Base-by-base conservation (phyloP, 2,329 filamentous ascomycete genomes). In the Elsinoe batatas region DNA sequence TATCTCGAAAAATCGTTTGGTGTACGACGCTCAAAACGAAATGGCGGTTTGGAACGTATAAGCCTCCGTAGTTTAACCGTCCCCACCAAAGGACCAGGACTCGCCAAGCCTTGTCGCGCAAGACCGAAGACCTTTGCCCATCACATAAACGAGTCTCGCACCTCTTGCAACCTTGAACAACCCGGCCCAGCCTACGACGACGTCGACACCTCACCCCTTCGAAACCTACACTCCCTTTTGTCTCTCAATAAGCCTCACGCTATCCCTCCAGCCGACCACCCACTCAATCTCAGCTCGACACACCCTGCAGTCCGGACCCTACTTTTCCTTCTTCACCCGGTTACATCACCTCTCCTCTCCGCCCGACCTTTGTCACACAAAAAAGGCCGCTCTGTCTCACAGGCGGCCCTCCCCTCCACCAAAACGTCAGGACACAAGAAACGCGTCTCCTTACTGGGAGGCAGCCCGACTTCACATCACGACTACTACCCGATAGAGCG, bases 391-490 rank as follows among this genome's bases (percentile, higher is more conserved):
- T 32, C 30, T 15, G 5, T 15, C 38, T 22, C 40, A 22, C 40
- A 22, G 32, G 53, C 53, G 53, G 38, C 51, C 55, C 49, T 18
- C 36, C 30, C 37, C 20, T 53, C 57, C 55, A 26, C 49, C 73
- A 80, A 79, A 72, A 79, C 79, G 78, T 71, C 69, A 68, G 74
- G 74, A 63, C 77, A 80, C 73, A 74, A 76, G 67, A 74, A 76
- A 56, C 75, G 78, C 65, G 69, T 76, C 66, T 82, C 79, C 72
- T 77, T 83, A 65, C 72, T 83, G 63, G 79, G 79, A 71, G 77
- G 76, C 62, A 56, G 61, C 56, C 55, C 54, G 44, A 58, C 46
- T 36, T 59, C 42, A 61, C 51, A 66, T 42, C 59, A 60, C 22
- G 54, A 62, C 38, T 69, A 69, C 60, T 75, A 78, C 63, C 74